Evolutionary conservation across 768 basidiomycete genomes (phyloP).

Genomic region (Lactifluus pinguis): DNA sequence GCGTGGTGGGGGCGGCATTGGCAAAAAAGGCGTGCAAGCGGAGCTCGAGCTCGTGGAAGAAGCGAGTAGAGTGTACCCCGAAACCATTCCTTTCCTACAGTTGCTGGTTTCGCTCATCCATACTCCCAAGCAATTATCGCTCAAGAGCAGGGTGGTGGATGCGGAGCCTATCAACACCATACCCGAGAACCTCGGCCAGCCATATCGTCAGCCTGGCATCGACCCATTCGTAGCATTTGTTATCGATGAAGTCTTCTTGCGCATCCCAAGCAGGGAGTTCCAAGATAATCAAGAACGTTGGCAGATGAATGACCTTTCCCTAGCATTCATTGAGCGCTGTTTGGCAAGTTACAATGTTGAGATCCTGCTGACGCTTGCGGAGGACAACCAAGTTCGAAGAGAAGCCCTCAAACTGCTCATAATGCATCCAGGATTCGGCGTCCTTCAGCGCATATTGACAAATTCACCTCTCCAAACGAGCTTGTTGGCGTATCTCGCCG

Average conservation of each 20-base stretch:
- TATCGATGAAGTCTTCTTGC: conserved; percentile 80
- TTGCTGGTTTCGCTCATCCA: conserved; percentile 79
- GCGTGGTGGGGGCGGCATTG: conserved; percentile 40
- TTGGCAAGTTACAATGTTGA: conserved; percentile 78
- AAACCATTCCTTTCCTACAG: conserved; percentile 81
- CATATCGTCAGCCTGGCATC: conserved; percentile 72
- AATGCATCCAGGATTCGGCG: conserved; percentile 79
- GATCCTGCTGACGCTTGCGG: conserved; percentile 48
- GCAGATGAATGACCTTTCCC: conserved; percentile 76
- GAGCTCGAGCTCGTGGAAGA: conserved; percentile 87
- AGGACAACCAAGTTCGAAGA: conserved; percentile 42
- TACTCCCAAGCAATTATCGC: conserved; percentile 61
- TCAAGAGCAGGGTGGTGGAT: conserved; percentile 51
- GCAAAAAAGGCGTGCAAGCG: conserved; percentile 71
- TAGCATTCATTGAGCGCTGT: conserved; percentile 78
- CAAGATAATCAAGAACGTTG: conserved; percentile 68
- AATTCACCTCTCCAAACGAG: conserved; percentile 61
- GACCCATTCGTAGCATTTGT: conserved; percentile 80
- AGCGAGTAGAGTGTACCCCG: conserved; percentile 68
- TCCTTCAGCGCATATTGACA: conserved; percentile 72
- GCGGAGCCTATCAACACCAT: conserved; percentile 61
- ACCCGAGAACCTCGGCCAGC: conserved; percentile 71
- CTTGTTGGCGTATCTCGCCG: conserved; percentile 71
- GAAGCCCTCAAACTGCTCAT: conserved; percentile 50
- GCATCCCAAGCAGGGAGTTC: conserved; percentile 69